Percentiles rank a stretch among this genome's conserved stretches.
phyloP scores from a whole-genome alignment of 257 asterid genomes.

The Lycium ferocissimum region DNA sequence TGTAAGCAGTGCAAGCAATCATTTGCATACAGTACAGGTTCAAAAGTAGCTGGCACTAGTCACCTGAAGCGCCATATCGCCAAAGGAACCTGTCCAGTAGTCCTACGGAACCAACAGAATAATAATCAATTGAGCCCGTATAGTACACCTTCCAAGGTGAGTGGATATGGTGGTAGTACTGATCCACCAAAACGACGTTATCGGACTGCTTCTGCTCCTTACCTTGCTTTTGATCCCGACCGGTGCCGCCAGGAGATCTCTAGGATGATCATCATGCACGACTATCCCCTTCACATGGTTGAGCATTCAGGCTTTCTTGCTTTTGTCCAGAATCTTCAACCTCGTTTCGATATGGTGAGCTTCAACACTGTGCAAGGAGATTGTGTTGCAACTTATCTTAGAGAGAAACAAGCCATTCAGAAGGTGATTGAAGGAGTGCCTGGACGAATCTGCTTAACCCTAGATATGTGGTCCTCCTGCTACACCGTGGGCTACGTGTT shows the following conservation, averaged over 20 bases:
- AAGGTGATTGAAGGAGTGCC: constrained; percentile 79
- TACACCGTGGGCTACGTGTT: constrained; percentile 70
- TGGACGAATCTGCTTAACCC: constrained; percentile 81
- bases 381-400: constrained; percentile 82
- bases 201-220: constrained; percentile 64
- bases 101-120: constrained; percentile 53
- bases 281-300: constrained; percentile 94
- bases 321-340: constrained; percentile 86
- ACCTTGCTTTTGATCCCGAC: constrained; percentile 73
- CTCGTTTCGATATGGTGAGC: constrained; percentile 93
- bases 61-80: constrained; percentile 98
- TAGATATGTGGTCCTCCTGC: constrained; percentile 86
- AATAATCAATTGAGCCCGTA: constrained; percentile 44
- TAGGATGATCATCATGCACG: constrained; percentile 92
- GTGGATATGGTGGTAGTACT: constrained; percentile 44
- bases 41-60: constrained; percentile 97
- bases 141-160: constrained; percentile 77
- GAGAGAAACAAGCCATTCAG: constrained; percentile 78
- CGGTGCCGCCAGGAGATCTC: constrained; percentile 88
- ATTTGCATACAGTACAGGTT: constrained; percentile 93
- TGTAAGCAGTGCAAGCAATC: constrained; percentile 99
- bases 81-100: constrained; percentile 87
- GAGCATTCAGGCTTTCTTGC: constrained; percentile 94
- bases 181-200: constrained; percentile 78
- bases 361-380: constrained; percentile 93